Evolutionary conservation across 1,139 yeast species (phyloP).

Genomic region (Lodderomyces parapsilosis): DNA sequence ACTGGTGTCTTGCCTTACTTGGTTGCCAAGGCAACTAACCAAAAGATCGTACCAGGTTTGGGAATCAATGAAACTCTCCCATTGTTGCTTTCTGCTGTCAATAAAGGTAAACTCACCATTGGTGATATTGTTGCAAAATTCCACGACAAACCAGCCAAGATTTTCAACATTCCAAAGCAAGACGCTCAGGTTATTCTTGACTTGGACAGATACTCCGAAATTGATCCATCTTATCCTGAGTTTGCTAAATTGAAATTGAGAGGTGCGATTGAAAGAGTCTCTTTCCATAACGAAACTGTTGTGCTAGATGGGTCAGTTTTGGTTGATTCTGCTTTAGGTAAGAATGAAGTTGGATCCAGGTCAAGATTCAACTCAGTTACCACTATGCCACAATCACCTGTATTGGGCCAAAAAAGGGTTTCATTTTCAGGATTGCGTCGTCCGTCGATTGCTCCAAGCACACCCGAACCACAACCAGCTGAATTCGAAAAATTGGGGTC

Average conservation of each 20-base stretch:
- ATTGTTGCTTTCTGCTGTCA: slow-evolving; percentile 77
- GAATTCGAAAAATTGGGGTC: slow-evolving; percentile 63
- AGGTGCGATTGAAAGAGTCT: slow-evolving; percentile 89
- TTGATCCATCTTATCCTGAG: slow-evolving; percentile 52
- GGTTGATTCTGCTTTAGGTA: slow-evolving; percentile 55
- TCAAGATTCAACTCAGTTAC: slow-evolving; percentile 41
- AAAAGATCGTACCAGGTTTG: slow-evolving; percentile 63
- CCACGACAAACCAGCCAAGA: slow-evolving; percentile 78
- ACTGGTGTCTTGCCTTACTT: slow-evolving; percentile 78
- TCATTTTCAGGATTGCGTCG: slow-evolving; percentile 47
- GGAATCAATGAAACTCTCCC: slow-evolving; percentile 84
- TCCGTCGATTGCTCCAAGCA: slow-evolving; percentile 40
- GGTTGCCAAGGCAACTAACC: slow-evolving; percentile 64
- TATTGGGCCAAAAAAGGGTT: slow-evolving; percentile 42
- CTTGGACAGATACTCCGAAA: slow-evolving; percentile 61
- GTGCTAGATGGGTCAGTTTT: slow-evolving; percentile 79
- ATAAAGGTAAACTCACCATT: slow-evolving; percentile 66
- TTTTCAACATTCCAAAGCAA: slow-evolving; percentile 84
- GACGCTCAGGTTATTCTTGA: slow-evolving; percentile 78
- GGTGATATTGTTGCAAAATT: slow-evolving; percentile 71
- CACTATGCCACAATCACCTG: slow-evolving; percentile 48
- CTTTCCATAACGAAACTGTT: slow-evolving; percentile 73
- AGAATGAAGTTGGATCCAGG: slow-evolving; percentile 46
- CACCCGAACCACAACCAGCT: slow-evolving; percentile 32
- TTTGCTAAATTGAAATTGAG: slow-evolving; percentile 49